Base-by-base conservation (phyloP, 2,329 filamentous ascomycete species). In the Cladosporium austrohemisphaericum region DNA sequence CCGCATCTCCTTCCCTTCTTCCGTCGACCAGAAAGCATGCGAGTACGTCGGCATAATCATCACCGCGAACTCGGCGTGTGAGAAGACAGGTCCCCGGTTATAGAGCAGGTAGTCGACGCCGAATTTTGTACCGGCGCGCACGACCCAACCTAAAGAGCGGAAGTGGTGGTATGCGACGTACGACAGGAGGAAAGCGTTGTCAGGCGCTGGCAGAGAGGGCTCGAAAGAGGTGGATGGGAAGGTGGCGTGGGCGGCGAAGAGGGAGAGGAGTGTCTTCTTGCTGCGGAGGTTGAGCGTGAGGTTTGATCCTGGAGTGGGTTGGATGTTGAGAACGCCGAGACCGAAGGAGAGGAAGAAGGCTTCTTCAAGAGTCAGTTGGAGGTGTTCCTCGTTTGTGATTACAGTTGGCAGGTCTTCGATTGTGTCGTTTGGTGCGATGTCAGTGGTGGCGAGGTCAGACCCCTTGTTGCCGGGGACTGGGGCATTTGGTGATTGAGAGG, bases 121-220 rank as follows among this genome's bases (percentile, higher is more conserved):
- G 60, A 98, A 98, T 64, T 98, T 98, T 65, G 95, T 84, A 28
- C 93, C 94, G 4, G 87, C 83, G 11, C 94, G 85, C 0, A 94
- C 86, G 1, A 96, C 88, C 92, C 93, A 98, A 19, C 93, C 93
- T 0, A 97, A 76, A 0, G 90, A 95, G 29, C 93, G 85, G 71
- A 95, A 98, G 66, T 98, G 92, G 65, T 98, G 93, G 66, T 95
- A 98, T 14, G 88, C 88, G 10, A 83, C 83, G 62, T 97, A 98
- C 51, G 88, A 84, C 1, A 95, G 67, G 16, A 97, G 72, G 67
- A 98, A 98, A 0, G 81, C 78, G 60, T 95, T 88, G 65, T 95
- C 89, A 0, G 89, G 82, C 13, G 74, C 9, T 68, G 63, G 6
- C 65, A 60, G 16, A 60, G 64, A 11, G 61, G 35, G 6, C 86